Evolutionary conservation across 2,329 filamentous ascomycete species (phyloP).

Genomic region (Leptographium radiaticola): DNA sequence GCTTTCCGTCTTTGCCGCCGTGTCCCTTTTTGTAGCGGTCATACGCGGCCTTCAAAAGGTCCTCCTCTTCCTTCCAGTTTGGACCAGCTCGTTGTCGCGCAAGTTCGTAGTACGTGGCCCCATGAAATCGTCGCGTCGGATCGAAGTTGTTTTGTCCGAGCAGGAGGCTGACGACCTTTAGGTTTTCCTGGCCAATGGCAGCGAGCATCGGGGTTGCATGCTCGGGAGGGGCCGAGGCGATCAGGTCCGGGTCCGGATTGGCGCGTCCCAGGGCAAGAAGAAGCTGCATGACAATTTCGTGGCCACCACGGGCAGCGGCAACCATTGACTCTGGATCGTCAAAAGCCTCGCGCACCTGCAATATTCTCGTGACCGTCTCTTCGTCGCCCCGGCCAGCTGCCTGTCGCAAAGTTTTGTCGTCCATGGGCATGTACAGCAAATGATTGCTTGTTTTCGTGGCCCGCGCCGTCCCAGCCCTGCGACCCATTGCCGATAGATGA

Average conservation of each 20-base stretch:
- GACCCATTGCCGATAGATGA: conserved; percentile 23
- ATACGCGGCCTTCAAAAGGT: conserved; percentile 64
- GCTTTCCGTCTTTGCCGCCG: conserved; percentile 29
- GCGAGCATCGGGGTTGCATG: conserved; percentile 87
- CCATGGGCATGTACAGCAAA: conserved; percentile 47
- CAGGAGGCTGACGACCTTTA: conserved; percentile 71
- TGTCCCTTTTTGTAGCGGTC: conserved; percentile 47
- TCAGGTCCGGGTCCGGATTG: conserved; percentile 54
- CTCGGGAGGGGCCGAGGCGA: conserved; percentile 48
- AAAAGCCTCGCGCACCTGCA: conserved; percentile 46
- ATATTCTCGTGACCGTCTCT: conserved; percentile 46
- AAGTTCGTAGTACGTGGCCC: conserved; percentile 76
- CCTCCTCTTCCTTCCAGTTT: conserved; percentile 79
- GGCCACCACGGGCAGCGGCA: conserved; percentile 81
- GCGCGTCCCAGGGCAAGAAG: conserved; percentile 54
- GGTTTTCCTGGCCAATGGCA: conserved; percentile 79
- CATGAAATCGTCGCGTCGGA: conserved; percentile 63
- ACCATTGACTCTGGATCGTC: conserved; percentile 80
- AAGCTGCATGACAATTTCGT: conserved; percentile 75
- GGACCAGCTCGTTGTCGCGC: conserved; percentile 72
- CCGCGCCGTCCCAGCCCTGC: conserved; percentile 41
- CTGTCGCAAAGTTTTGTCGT: conserved; percentile 46
- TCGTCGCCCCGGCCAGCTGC: conserved; percentile 49
- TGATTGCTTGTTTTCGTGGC: conserved; percentile 54
- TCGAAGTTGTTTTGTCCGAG: conserved; percentile 69